Evolutionary conservation across 2,329 filamentous ascomycete species (phyloP).

Genomic region (Epicoccum sorghinum): DNA sequence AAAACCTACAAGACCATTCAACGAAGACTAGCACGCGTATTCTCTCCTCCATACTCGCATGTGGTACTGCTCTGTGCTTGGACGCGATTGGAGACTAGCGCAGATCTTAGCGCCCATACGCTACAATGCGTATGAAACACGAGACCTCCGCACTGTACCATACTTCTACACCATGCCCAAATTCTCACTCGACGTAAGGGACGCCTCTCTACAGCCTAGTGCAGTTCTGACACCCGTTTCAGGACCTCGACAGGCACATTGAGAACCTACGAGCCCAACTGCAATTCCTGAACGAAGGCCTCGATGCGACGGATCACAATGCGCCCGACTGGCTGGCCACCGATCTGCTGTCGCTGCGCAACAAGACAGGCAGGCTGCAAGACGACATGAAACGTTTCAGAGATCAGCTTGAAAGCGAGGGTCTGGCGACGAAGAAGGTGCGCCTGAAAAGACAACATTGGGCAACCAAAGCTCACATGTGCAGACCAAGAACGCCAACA

Average conservation of each 20-base stretch:
- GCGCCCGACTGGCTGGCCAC: constrained; percentile 45
- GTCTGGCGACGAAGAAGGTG: constrained; percentile 34
- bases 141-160: constrained; percentile 7
- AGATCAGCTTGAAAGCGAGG: constrained; percentile 36
- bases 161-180: constrained; percentile 27
- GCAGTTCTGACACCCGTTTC: constrained; percentile 21
- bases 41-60: too few species aligned
- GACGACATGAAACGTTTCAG: constrained; percentile 44
- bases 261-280: constrained; percentile 37
- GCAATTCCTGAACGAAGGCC: constrained; percentile 37
- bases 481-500: constrained; percentile 28
- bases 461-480: constrained; percentile 10
- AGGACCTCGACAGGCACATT: constrained; percentile 44
- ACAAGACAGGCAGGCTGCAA: constrained; percentile 40
- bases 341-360: constrained; percentile 41
- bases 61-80: neutral
- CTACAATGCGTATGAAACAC: constrained; percentile 8
- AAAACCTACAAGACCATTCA: too few species aligned
- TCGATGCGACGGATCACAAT: constrained; percentile 44
- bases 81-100: constrained; percentile 14
- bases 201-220: constrained; percentile 3
- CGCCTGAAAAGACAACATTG: neutral
- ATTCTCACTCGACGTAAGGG: constrained; percentile 38
- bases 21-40: too few species aligned
- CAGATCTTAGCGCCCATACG: constrained; percentile 2